phyloP scores from a whole-genome alignment of 108 stramenopile genomes.

The Fragilariopsis cylindrus region DNA sequence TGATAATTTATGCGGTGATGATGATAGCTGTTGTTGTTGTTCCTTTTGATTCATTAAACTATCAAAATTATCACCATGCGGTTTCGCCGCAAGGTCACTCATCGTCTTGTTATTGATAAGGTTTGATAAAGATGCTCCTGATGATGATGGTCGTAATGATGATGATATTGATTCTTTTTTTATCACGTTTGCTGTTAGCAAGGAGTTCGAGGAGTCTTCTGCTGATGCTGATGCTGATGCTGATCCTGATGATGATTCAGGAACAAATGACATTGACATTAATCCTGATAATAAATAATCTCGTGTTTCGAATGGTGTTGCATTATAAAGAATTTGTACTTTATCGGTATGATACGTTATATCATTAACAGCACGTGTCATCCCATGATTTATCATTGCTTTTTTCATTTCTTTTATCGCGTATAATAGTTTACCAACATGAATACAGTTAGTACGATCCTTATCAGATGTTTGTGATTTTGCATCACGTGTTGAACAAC shows the following conservation, averaged over 20 bases:
- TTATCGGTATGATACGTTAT: background rate
- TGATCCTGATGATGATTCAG: background rate
- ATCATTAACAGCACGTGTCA: background rate
- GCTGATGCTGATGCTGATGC: background rate
- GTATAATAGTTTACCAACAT: conserved; percentile 6
- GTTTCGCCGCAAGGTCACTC: background rate
- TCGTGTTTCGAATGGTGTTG: background rate
- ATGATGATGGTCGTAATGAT: background rate
- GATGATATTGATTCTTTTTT: background rate
- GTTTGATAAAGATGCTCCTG: background rate
- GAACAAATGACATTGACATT: background rate
- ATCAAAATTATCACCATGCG: too few species aligned
- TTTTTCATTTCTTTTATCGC: background rate
- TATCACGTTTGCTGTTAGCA: background rate
- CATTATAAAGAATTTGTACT: background rate
- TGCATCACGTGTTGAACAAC: conserved; percentile 6
- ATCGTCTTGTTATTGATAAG: background rate
- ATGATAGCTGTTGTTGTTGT: too few species aligned
- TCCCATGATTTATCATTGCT: background rate
- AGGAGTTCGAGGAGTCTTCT: too few species aligned
- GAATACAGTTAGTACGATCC: background rate
- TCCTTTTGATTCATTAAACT: too few species aligned
- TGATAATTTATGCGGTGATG: background rate
- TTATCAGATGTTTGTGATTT: conserved; percentile 1
- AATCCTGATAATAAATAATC: background rate